Evolutionary conservation across 306 rosid species (phyloP).

Genomic region (Inga oerstediana): DNA sequence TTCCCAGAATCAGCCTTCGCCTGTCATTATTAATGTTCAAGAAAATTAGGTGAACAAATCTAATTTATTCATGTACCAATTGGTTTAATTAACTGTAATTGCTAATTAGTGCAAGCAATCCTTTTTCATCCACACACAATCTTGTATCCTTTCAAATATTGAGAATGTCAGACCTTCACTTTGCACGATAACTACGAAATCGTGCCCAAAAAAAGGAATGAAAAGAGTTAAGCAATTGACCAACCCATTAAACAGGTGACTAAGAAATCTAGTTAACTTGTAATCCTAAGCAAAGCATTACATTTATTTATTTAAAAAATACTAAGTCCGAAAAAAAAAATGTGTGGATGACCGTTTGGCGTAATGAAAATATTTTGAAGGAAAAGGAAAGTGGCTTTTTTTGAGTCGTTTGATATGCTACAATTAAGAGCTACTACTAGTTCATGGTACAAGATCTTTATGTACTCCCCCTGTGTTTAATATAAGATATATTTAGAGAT

Average conservation of each 20-base stretch:
- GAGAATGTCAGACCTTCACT: not conserved
- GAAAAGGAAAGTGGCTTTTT: too few species aligned
- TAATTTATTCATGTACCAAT: not conserved
- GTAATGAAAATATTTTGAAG: too few species aligned
- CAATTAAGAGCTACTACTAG: too few species aligned
- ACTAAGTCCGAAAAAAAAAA: too few species aligned
- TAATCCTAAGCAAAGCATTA: not conserved
- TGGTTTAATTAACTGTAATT: not conserved
- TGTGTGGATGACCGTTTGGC: too few species aligned
- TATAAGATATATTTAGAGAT: too few species aligned
- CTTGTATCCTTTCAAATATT: not conserved
- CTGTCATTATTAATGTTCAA: not conserved
- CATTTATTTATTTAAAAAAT: too few species aligned
- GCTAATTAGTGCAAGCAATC: not conserved
- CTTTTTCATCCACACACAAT: not conserved
- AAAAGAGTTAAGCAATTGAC: constrained; percentile 2
- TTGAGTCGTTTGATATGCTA: too few species aligned
- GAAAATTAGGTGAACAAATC: not conserved
- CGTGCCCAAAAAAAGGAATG: not conserved
- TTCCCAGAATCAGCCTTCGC: not conserved
- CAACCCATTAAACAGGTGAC: not conserved
- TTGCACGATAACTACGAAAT: not conserved
- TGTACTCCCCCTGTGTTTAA: too few species aligned
- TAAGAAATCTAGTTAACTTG: not conserved
- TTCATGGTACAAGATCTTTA: too few species aligned